These are phyloP conservation scores for Yamadazyma taylorii DNA, from an alignment of 1,139 yeast genomes.

Conservation along the genomic window DNA sequence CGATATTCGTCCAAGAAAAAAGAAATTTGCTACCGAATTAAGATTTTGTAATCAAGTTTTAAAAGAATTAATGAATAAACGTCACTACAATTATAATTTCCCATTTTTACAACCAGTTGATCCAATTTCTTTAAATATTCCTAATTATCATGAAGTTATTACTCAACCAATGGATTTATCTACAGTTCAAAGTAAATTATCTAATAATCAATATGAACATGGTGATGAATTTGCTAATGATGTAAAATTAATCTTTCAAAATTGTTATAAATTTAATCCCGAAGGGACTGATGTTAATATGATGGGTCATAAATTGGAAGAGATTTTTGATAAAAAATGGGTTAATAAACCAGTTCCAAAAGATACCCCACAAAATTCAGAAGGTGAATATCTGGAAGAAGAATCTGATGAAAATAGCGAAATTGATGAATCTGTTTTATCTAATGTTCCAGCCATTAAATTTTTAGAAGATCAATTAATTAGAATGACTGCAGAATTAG, in stretches of 20 bases:
- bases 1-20: constrained; percentile 86
- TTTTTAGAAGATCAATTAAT: constrained; percentile 83
- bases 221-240: constrained; percentile 88
- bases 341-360: constrained; percentile 81
- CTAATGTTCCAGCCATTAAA: constrained; percentile 82
- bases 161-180: constrained; percentile 95
- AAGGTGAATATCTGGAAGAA: constrained; percentile 34
- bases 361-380: constrained; percentile 46
- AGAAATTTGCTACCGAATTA: constrained; percentile 88
- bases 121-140: constrained; percentile 90
- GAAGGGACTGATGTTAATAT: constrained; percentile 92
- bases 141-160: constrained; percentile 80
- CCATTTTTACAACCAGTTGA: constrained; percentile 95
- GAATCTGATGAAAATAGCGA: constrained; percentile 59
- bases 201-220: constrained; percentile 83
- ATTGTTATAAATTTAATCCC: constrained; percentile 92
- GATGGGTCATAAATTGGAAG: constrained; percentile 93
- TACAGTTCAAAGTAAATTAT: constrained; percentile 76
- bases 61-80: constrained; percentile 80
- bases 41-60: constrained; percentile 81
- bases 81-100: constrained; percentile 79
- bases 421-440: constrained; percentile 69
- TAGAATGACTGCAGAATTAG: constrained; percentile 83
- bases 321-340: constrained; percentile 87
- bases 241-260: constrained; percentile 76